Evolutionary conservation across 2,329 filamentous ascomycete genomes (phyloP).

Genomic region (Polytolypa hystricis): DNA sequence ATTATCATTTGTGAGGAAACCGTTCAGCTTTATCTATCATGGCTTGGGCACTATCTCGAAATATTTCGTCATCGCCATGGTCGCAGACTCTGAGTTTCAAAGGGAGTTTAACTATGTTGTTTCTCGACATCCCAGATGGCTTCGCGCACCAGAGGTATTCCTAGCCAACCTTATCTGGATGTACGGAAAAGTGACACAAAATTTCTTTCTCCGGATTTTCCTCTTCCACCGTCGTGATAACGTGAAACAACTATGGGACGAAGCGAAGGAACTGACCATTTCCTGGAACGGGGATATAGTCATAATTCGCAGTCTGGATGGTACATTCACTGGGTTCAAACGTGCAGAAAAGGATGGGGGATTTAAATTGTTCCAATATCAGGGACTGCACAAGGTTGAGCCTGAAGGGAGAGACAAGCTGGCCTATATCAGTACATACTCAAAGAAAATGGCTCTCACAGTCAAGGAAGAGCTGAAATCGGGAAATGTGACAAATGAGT

Average conservation of each 20-base stretch:
- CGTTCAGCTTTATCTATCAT: conserved; percentile 34
- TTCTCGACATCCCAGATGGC: conserved; percentile 20
- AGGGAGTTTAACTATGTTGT: conserved; percentile 39
- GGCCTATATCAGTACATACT: conserved; percentile 39
- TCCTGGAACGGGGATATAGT: conserved; percentile 37
- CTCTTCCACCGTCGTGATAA: conserved; percentile 40
- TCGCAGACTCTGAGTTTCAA: conserved; percentile 43
- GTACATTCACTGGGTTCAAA: conserved; percentile 41
- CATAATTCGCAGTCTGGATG: conserved; percentile 38
- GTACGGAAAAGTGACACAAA: conserved; percentile 36
- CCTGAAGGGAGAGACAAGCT: conserved; percentile 33
- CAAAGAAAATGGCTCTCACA: conserved; percentile 34
- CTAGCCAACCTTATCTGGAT: conserved; percentile 39
- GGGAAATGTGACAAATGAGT: conserved; percentile 35
- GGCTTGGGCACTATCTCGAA: conserved; percentile 34
- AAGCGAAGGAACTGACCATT: conserved; percentile 40
- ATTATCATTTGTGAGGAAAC: conserved; percentile 21
- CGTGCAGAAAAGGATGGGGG: conserved; percentile 26
- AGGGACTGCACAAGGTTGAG: conserved; percentile 33
- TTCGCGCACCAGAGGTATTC: conserved; percentile 29
- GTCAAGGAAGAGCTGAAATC: conserved; percentile 37
- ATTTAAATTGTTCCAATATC: conserved; percentile 32
- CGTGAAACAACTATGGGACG: conserved; percentile 37
- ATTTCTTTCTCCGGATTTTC: conserved; percentile 36
- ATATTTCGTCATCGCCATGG: conserved; percentile 39